These are phyloP conservation scores for Rhododendron griersonianum DNA, from an alignment of 148 eudicot genomes.

Conservation along the genomic window DNA sequence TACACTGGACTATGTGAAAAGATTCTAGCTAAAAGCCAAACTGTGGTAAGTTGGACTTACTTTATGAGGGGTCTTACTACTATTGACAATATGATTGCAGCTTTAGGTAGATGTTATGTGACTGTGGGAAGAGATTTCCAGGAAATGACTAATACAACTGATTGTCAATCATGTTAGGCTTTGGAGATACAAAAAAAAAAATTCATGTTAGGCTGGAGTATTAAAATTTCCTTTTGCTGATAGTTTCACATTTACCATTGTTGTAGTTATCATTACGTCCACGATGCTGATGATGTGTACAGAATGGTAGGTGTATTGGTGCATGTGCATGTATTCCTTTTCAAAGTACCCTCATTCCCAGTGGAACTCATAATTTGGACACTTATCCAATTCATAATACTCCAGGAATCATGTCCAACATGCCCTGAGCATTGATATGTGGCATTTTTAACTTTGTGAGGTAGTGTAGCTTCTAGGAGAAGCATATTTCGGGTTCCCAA, in stretches of 20 bases:
- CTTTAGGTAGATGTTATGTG: not conserved
- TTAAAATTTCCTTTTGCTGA: not conserved
- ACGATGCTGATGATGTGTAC: not conserved
- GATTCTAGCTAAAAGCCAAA: slow-evolving; percentile 90
- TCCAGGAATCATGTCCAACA: not conserved
- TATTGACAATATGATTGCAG: not conserved
- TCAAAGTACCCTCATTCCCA: not conserved
- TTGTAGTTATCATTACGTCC: not conserved
- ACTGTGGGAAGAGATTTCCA: not conserved
- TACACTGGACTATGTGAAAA: slow-evolving; percentile 93
- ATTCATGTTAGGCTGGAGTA: not conserved
- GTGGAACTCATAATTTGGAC: not conserved
- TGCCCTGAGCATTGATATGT: not conserved
- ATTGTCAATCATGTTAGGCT: not conserved
- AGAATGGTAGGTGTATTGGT: not conserved
- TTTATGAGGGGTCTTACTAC: not conserved
- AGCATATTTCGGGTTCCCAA: slow-evolving; percentile 3
- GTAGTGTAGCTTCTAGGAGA: not conserved
- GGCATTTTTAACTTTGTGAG: not conserved
- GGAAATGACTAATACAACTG: not conserved
- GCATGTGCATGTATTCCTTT: not conserved
- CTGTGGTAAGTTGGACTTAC: slow-evolving; percentile 58
- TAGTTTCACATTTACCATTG: not conserved
- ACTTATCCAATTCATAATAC: not conserved
- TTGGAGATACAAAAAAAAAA: not conserved